Base-by-base conservation (phyloP, 2,329 filamentous ascomycete species). In the Paracoccidioides lutzii region DNA sequence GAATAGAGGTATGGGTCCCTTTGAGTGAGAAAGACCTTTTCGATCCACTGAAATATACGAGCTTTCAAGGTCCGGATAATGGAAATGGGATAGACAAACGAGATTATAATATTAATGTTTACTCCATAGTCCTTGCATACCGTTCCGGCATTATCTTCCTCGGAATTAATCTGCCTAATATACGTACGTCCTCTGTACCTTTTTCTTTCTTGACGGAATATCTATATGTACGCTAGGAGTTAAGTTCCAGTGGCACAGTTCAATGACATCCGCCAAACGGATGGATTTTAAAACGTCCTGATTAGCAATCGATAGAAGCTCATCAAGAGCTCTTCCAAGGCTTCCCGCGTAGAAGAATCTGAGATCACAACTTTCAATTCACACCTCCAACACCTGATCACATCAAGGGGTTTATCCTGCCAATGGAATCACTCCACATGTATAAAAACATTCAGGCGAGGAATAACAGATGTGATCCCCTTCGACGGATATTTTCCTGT, bases 131-230 rank as follows among this genome's bases (percentile, higher is more conserved):
- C 28, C 66, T 76, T n/a, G 70, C 71, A 2, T 72, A 71, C 57
- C 75, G 72, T 60, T 71, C 67, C 0, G 76, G 72, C 57, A 72
- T 73, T 52, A 67, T 76, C 41, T 75, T 72, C 49, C 65, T 64
- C 14, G 73, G 69, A 2, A 73, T 73, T 49, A 76, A 76, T 57
- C 63, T 77, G 4, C 73, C 74, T 55, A 85, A 85, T 55, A 72
- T 74, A 55, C 59, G 65, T 65, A 28, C 32, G n/a, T 45, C 32
- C 12, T 30, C 9, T 10, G 10, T 10, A 9, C 46, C 28, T 50
- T 35, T n/a, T 32, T 28, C 12, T 9, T 32, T 8, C 12, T 9
- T n/a, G 22, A 22, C 22, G 22, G 22, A 22, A 22, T 22, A 22
- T 22, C 22, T 22, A 22, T 22, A 22, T 22, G 22, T 22, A 22